Evolutionary conservation across 2,329 filamentous ascomycete genomes (phyloP).

Genomic region (Neofusicoccum umdonicola): DNA sequence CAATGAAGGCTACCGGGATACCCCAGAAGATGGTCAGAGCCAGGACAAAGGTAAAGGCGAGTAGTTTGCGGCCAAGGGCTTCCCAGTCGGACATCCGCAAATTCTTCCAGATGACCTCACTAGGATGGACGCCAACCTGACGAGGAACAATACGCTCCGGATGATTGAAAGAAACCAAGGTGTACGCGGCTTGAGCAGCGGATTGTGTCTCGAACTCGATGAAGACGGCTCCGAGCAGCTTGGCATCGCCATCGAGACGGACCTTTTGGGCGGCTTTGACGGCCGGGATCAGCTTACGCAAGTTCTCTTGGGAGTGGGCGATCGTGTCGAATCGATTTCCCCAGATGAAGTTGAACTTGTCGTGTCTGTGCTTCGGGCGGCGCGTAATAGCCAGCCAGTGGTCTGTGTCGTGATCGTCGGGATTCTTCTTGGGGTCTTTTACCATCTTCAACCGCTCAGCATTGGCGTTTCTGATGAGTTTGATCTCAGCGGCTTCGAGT

Average conservation of each 20-base stretch:
- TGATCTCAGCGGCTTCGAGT: conserved; percentile 46
- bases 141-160: conserved; percentile 36
- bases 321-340: conserved; percentile 66
- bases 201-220: conserved; percentile 81
- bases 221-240: conserved; percentile 74
- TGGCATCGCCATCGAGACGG: conserved; percentile 64
- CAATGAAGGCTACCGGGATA: conserved; percentile 45
- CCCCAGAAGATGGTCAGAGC: conserved; percentile 47
- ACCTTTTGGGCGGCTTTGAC: conserved; percentile 65
- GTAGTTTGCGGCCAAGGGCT: conserved; percentile 29
- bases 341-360: conserved; percentile 38
- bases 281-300: conserved; percentile 70
- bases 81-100: conserved; percentile 38
- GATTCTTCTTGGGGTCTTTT: conserved; percentile 47
- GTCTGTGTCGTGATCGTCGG: conserved; percentile 8
- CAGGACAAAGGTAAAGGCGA: conserved; percentile 39
- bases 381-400: conserved; percentile 38
- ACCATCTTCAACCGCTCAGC: conserved; percentile 64
- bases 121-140: conserved; percentile 44
- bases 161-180: conserved; percentile 76
- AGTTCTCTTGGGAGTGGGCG: conserved; percentile 73
- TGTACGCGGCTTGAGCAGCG: conserved; percentile 80
- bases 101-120: conserved; percentile 49
- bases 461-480: conserved; percentile 56
- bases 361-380: conserved; percentile 35